Conservation (phyloP, 2,329 filamentous ascomycete genomes). For the Pseudocercospora musae region DNA sequence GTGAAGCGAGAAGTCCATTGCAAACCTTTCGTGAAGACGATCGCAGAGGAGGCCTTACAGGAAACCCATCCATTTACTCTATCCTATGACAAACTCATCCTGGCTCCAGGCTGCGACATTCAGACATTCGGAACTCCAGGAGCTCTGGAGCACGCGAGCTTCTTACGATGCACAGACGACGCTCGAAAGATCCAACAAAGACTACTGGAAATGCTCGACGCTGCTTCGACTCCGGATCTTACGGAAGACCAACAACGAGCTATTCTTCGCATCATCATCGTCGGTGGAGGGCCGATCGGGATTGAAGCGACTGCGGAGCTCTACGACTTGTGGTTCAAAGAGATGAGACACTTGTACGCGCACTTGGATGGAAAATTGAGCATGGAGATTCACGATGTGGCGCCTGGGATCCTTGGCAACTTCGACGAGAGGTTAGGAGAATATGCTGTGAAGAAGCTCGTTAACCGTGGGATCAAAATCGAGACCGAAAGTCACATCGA, state of each 20-base stretch:
- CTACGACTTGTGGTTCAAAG: conserved; percentile 41
- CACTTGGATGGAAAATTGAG: conserved; percentile 39
- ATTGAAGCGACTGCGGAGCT: conserved; percentile 46
- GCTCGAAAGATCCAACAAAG: conserved; percentile 36
- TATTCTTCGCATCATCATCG: conserved; percentile 39
- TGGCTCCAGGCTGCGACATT: conserved; percentile 43
- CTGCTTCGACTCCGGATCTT: conserved; percentile 35
- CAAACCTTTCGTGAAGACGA: conserved; percentile 32
- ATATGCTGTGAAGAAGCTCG: conserved; percentile 41
- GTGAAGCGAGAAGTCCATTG: conserved; percentile 36
- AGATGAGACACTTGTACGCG: conserved; percentile 41
- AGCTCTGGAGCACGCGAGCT: conserved; percentile 39
- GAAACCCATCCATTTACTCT: conserved; percentile 38
- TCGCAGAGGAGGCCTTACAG: conserved; percentile 26
- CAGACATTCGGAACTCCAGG: conserved; percentile 43
- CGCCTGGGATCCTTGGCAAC: conserved; percentile 39
- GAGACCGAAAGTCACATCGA: conserved; percentile 40
- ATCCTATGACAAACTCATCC: conserved; percentile 42
- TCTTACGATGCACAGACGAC: conserved; percentile 39
- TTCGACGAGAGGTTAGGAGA: conserved; percentile 43
- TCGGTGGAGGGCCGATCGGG: conserved; percentile 44
- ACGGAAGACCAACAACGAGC: conserved; percentile 32
- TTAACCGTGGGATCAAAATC: conserved; percentile 39
- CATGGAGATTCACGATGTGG: conserved; percentile 47
- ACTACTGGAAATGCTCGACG: conserved; percentile 39